Evolutionary conservation across 306 rosid species (phyloP).

Genomic region (Echinosophora koreensis): DNA sequence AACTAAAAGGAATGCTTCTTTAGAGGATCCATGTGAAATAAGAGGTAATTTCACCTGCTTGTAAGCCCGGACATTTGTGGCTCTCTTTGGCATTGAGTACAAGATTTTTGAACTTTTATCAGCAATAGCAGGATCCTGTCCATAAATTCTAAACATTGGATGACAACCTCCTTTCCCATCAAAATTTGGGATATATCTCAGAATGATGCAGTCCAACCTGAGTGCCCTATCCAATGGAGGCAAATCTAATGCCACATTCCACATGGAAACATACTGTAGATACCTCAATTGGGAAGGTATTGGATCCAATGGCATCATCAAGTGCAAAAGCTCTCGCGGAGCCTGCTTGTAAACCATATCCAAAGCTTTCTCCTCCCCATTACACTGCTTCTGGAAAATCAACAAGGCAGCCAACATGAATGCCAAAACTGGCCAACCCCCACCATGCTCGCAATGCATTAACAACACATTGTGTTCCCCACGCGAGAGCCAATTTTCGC

Average conservation of each 20-base stretch:
- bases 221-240: conserved; percentile 68
- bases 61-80: conserved; percentile 53
- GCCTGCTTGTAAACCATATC: conserved; percentile 82
- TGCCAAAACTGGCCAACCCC: conserved; percentile 78
- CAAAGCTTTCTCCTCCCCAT: conserved; percentile 70
- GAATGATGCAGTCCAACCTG: conserved; percentile 70
- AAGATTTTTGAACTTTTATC: conserved; percentile 61
- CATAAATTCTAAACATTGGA: conserved; percentile 73
- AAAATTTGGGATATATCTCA: conserved; percentile 69
- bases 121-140: conserved; percentile 62
- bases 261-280: conserved; percentile 68
- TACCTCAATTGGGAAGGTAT: conserved; percentile 78
- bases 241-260: conserved; percentile 72
- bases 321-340: conserved; percentile 69
- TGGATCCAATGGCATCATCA: conserved; percentile 66
- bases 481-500: conserved; percentile 72
- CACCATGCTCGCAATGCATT: conserved; percentile 70
- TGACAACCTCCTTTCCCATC: conserved; percentile 63
- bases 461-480: conserved; percentile 67
- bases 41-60: conserved; percentile 61
- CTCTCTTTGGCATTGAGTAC: conserved; percentile 61
- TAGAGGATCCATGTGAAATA: not conserved
- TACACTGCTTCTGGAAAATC: conserved; percentile 63
- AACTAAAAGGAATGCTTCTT: conserved; percentile 2
- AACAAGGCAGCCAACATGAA: conserved; percentile 76